Base-by-base conservation (phyloP, 805 yeast genomes). In the Kodamaea neixiangensis region DNA sequence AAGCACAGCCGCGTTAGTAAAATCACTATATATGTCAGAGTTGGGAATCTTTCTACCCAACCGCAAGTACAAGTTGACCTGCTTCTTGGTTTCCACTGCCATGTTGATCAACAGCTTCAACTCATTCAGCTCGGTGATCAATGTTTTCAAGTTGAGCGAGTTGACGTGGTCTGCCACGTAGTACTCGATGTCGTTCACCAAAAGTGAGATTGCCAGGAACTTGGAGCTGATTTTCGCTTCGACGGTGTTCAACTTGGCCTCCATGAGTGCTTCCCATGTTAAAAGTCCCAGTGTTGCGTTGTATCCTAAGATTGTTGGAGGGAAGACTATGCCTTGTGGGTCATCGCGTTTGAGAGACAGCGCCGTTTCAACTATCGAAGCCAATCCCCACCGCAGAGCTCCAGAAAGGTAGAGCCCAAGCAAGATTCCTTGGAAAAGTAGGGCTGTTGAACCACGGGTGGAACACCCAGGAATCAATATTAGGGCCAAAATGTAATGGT, bases 321-420 rank as follows among this genome's bases (percentile, higher is more conserved):
- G 87, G 13, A 68, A 56, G 20, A 77, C 60, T 37, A 60, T 65
- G 0, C 82, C 83, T 42, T 81, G 78, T 0, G 96, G 92, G 58
- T 88, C 96, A 15, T 87, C 87, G 57, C 97, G 74, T 50, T 82
- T 65, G 41, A 92, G 65, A 2, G 88, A 77, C 3, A 76, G 69
- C 20, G 79, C 79, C 0, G 97, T 89, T 62, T 93, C 97, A 1
- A 88, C 83, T 50, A 93, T 82, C 11, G 97, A 84, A 2, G 96
- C 97, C 60, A 87, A 84, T 50, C 94, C 97, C 99, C 99, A 93
- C 50, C 96, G 74, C 0, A 96, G 82, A 1, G 89, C 83, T 0
- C 99, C 99, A 18, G 92, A 86, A 5, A 91, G 74, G 46, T 87
- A 77, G 42, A 93, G 72, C 0, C 97, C 99, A 0, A 89, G 64